Evolutionary conservation across 192 early-diverging fungal genomes (phyloP).

Genomic region (Neocallimastix lanati): DNA sequence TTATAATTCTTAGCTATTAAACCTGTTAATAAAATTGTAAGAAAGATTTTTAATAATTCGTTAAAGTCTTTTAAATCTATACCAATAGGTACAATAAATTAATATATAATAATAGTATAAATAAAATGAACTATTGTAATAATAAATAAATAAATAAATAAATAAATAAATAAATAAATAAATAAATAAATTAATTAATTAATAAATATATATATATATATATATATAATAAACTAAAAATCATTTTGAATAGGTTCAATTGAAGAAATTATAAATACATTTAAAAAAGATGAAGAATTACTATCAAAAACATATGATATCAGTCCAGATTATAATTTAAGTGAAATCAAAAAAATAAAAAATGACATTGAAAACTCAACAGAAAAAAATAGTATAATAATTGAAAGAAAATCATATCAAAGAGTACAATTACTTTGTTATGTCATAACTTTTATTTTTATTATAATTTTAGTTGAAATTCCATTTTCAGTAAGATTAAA

Average conservation of each 20-base stretch:
- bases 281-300: background rate
- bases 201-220: too few species aligned
- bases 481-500: background rate
- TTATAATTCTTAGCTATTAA: background rate
- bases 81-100: background rate
- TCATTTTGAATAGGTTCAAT: background rate
- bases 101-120: too few species aligned
- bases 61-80: background rate
- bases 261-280: background rate
- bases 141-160: too few species aligned
- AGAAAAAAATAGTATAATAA: background rate
- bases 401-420: background rate
- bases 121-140: too few species aligned
- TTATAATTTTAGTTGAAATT: background rate
- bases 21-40: background rate
- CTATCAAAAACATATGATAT: background rate
- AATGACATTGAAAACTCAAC: background rate
- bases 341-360: background rate
- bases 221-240: too few species aligned
- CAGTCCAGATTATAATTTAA: background rate
- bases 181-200: too few species aligned
- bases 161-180: too few species aligned
- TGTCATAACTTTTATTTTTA: background rate
- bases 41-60: background rate
- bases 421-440: background rate